Conservation (phyloP, 2,329 filamentous ascomycete species). For the Cyphellophora attinorum region DNA sequence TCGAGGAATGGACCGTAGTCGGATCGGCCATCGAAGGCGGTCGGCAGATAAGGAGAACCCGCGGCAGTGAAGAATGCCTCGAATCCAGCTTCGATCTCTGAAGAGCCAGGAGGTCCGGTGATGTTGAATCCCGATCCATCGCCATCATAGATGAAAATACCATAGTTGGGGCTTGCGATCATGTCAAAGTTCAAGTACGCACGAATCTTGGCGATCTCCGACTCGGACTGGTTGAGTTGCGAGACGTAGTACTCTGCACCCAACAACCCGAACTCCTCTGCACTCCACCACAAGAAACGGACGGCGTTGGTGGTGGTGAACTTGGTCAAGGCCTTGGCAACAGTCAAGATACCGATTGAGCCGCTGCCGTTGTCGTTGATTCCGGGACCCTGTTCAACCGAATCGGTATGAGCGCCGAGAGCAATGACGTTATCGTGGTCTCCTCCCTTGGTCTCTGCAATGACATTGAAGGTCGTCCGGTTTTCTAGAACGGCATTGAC, state of each 20-base stretch:
- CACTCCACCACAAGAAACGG: constrained; percentile 59
- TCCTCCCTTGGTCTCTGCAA: constrained; percentile 50
- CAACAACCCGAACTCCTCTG: constrained; percentile 54
- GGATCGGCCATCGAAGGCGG: constrained; percentile 67
- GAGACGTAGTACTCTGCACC: constrained; percentile 50
- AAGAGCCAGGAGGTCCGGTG: constrained; percentile 52
- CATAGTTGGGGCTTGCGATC: constrained; percentile 53
- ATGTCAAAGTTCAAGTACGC: constrained; percentile 66
- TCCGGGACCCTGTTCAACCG: constrained; percentile 52
- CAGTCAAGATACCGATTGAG: constrained; percentile 49
- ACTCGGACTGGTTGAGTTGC: constrained; percentile 19
- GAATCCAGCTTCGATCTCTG: constrained; percentile 59
- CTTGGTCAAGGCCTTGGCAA: constrained; percentile 53
- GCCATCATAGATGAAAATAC: constrained; percentile 47
- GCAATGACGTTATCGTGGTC: constrained; percentile 51
- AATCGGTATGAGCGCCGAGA: constrained; percentile 53
- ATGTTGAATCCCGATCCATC: constrained; percentile 46
- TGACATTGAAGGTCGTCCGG: constrained; percentile 45
- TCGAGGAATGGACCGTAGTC: constrained; percentile 73
- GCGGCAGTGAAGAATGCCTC: constrained; percentile 55
- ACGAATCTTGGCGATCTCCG: constrained; percentile 49
- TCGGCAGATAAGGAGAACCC: constrained; percentile 58
- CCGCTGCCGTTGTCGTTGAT: constrained; percentile 75
- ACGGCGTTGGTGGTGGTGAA: constrained; percentile 63
- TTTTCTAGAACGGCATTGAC: constrained; percentile 38